phyloP scores from a whole-genome alignment of 257 asterid species.

The Solanum rostratum region DNA sequence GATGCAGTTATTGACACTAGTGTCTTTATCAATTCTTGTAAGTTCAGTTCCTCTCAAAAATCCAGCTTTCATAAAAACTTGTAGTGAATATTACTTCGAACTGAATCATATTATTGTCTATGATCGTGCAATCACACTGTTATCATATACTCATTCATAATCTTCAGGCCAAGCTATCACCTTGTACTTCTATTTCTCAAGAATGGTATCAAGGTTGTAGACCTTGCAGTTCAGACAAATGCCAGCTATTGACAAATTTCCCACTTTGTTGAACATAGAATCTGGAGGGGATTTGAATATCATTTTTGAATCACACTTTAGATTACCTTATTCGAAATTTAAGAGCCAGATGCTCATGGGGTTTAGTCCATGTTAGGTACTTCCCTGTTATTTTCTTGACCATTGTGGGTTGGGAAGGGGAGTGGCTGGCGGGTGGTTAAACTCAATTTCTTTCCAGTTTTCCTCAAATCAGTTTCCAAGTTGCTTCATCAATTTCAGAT shows the following conservation, averaged over 20 bases:
- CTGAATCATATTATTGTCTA: background rate
- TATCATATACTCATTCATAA: background rate
- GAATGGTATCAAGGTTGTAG: background rate
- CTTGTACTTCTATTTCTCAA: background rate
- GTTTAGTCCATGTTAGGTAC: background rate
- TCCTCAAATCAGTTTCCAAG: background rate
- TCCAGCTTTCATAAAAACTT: background rate
- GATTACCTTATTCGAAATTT: background rate
- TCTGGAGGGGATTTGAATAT: background rate
- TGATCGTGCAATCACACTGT: background rate
- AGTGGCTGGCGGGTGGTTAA: too few relatives aligned
- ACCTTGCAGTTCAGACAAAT: background rate
- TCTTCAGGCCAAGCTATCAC: background rate
- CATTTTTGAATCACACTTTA: background rate
- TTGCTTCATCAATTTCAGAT: background rate
- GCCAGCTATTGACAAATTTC: background rate
- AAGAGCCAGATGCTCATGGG: background rate
- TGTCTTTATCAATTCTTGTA: background rate
- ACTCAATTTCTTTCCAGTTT: background rate
- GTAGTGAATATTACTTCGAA: background rate
- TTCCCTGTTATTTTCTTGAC: background rate
- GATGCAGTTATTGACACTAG: background rate
- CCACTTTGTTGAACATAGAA: background rate
- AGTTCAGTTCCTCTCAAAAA: background rate
- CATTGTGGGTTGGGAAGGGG: background rate